phyloP scores from a whole-genome alignment of 2,329 filamentous ascomycete genomes.

The Calonectria pseudoreteaudii region DNA sequence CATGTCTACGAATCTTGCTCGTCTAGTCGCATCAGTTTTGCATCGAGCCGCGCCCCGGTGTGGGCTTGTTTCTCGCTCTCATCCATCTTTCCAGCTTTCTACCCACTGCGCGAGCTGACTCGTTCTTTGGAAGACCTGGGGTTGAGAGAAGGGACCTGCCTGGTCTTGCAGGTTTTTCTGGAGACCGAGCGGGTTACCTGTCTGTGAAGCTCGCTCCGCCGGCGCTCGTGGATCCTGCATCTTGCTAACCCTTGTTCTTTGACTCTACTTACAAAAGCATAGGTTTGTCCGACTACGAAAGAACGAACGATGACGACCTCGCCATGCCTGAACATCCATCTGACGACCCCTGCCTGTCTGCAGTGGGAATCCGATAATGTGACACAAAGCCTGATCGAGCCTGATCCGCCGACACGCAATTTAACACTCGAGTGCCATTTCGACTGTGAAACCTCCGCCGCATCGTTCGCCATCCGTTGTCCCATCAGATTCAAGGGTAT shows the following conservation, averaged over 20 bases:
- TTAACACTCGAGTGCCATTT: conserved; percentile 10
- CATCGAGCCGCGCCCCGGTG: background rate
- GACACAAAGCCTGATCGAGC: conserved; percentile 7
- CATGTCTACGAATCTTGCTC: conserved; percentile 12
- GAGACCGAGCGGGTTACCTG: conserved; percentile 11
- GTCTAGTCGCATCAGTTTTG: background rate
- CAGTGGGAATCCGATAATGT: conserved; percentile 11
- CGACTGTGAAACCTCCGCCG: background rate
- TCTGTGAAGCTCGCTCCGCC: background rate
- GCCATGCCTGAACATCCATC: conserved; percentile 8
- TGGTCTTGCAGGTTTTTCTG: conserved; percentile 15
- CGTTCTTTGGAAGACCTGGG: conserved; percentile 13
- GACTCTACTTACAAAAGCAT: background rate
- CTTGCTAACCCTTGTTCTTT: background rate
- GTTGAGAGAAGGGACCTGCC: background rate
- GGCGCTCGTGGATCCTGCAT: background rate
- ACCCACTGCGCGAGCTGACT: conserved; percentile 17
- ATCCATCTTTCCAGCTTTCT: conserved; percentile 6
- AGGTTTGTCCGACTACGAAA: background rate
- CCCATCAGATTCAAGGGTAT: conserved; percentile 16
- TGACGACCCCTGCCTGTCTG: conserved; percentile 11
- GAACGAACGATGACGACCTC: conserved; percentile 4
- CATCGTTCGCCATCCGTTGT: conserved; percentile 13
- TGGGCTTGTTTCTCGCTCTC: conserved; percentile 1
- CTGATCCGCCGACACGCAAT: conserved; percentile 12